Conservation (phyloP, 768 basidiomycete genomes). For the Rhodotorula paludigena region DNA sequence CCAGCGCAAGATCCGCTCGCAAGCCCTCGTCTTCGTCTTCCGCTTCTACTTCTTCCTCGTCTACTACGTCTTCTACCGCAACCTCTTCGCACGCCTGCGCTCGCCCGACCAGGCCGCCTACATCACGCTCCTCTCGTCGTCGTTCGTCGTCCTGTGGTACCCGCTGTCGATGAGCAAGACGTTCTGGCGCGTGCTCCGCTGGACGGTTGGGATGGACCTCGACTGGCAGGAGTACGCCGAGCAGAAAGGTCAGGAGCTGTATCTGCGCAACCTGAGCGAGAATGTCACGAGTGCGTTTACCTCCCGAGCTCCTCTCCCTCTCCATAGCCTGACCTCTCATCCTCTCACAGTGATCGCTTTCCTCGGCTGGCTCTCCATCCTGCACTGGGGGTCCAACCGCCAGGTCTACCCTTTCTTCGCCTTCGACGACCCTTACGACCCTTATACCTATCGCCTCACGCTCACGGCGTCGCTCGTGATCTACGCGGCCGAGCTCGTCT, state of each 20-base stretch:
- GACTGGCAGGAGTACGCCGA: constrained; percentile 47
- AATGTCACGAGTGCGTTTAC: constrained; percentile 47
- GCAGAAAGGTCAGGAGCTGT: constrained; percentile 42
- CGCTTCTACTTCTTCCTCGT: constrained; percentile 43
- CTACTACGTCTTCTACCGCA: constrained; percentile 35
- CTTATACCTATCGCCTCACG: constrained; percentile 51
- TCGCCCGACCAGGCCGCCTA: constrained; percentile 47
- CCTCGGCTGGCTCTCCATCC: constrained; percentile 46
- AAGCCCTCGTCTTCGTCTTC: constrained; percentile 50
- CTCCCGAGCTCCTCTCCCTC: constrained; percentile 22
- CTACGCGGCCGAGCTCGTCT: constrained; percentile 49
- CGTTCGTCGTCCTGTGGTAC: constrained; percentile 47
- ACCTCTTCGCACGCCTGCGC: constrained; percentile 48
- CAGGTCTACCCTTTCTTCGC: constrained; percentile 52
- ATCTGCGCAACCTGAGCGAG: constrained; percentile 50
- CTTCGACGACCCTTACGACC: constrained; percentile 47
- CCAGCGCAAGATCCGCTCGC: constrained; percentile 47
- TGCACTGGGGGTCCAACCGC: constrained; percentile 50
- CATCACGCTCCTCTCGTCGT: constrained; percentile 48
- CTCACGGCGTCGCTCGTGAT: constrained; percentile 49
- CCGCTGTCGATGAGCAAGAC: constrained; percentile 50
- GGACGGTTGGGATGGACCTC: constrained; percentile 46
- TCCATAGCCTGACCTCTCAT: neutral
- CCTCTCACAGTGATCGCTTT: constrained; percentile 32
- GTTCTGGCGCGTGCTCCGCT: constrained; percentile 46